Evolutionary conservation across 2,329 filamentous ascomycete genomes (phyloP).

Genomic region (Fusarium sp.): DNA sequence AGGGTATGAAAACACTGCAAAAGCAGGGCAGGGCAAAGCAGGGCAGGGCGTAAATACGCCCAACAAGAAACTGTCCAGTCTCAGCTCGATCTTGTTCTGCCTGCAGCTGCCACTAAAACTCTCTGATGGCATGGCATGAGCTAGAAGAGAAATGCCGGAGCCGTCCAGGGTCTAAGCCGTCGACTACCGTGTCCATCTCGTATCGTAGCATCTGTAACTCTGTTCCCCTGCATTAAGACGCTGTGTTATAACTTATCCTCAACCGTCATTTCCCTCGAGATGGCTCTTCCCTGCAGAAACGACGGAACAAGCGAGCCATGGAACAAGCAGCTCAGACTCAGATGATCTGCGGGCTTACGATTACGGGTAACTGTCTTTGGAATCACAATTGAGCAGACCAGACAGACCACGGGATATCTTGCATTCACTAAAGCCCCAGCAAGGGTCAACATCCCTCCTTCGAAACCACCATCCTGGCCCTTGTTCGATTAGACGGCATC

Average conservation of each 20-base stretch:
- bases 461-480: slow-evolving; percentile 9
- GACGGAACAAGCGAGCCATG: slow-evolving; percentile 2
- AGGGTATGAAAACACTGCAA: too few species aligned
- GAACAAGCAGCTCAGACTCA: slow-evolving; percentile 15
- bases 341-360: slow-evolving; percentile 36
- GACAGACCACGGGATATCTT: slow-evolving; percentile 18
- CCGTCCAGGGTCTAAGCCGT: slow-evolving; percentile 19
- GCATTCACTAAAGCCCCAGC: not conserved
- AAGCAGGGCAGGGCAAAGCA: slow-evolving; percentile 8
- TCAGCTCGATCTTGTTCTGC: slow-evolving; percentile 30
- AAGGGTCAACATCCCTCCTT: slow-evolving; percentile 10
- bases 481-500: slow-evolving; percentile 22
- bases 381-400: slow-evolving; percentile 36
- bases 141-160: slow-evolving; percentile 31
- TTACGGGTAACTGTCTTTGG: too few species aligned
- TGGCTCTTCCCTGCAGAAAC: not conserved
- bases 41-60: slow-evolving; percentile 1
- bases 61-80: slow-evolving; percentile 6
- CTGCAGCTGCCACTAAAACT: slow-evolving; percentile 14
- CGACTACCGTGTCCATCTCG: slow-evolving; percentile 12
- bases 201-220: slow-evolving; percentile 5
- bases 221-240: slow-evolving; percentile 8
- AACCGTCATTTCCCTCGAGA: not conserved
- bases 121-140: slow-evolving; percentile 18
- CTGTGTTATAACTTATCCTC: not conserved